These are phyloP conservation scores for Penicillium sp. DNA, from an alignment of 2,329 filamentous ascomycete genomes.

Conservation along the genomic window DNA sequence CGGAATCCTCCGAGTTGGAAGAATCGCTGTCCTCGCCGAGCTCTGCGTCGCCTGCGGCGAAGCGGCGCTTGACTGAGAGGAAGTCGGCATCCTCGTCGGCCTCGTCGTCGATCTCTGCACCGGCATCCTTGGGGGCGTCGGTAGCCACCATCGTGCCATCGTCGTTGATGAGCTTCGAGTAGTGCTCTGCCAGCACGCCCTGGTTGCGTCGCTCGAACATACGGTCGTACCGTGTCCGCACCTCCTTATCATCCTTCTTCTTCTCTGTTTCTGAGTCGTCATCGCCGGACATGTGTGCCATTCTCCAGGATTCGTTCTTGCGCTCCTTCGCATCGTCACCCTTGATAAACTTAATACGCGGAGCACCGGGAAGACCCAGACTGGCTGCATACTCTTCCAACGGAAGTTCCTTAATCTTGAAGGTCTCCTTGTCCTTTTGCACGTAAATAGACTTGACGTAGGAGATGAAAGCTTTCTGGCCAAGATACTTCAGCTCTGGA, in stretches of 20 bases:
- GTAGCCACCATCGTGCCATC: constrained; percentile 49
- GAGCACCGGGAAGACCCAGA: constrained; percentile 84
- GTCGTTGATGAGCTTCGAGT: constrained; percentile 76
- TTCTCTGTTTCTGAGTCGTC: constrained; percentile 52
- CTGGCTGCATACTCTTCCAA: constrained; percentile 83
- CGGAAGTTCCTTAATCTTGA: constrained; percentile 78
- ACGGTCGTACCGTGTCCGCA: constrained; percentile 91
- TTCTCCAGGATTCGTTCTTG: constrained; percentile 79
- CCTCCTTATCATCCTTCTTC: constrained; percentile 59
- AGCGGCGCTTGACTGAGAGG: constrained; percentile 83
- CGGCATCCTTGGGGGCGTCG: constrained; percentile 18
- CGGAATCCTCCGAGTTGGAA: constrained; percentile 44
- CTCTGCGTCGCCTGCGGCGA: constrained; percentile 67
- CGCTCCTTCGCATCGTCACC: constrained; percentile 81
- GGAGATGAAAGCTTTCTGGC: constrained; percentile 91
- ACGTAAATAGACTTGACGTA: constrained; percentile 83
- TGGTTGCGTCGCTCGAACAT: constrained; percentile 99
- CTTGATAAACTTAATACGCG: constrained; percentile 89
- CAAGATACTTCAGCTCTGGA: constrained; percentile 88
- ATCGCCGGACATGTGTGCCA: constrained; percentile 62
- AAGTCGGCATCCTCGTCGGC: constrained; percentile 76
- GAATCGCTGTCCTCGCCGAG: constrained; percentile 33
- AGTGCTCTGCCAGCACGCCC: constrained; percentile 91
- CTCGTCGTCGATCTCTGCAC: constrained; percentile 44
- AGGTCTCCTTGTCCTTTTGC: constrained; percentile 89